Percentiles rank a stretch among this genome's conserved stretches.
phyloP scores from a whole-genome alignment of 495 filamentous ascomycete genomes.

The Neurospora africana region DNA sequence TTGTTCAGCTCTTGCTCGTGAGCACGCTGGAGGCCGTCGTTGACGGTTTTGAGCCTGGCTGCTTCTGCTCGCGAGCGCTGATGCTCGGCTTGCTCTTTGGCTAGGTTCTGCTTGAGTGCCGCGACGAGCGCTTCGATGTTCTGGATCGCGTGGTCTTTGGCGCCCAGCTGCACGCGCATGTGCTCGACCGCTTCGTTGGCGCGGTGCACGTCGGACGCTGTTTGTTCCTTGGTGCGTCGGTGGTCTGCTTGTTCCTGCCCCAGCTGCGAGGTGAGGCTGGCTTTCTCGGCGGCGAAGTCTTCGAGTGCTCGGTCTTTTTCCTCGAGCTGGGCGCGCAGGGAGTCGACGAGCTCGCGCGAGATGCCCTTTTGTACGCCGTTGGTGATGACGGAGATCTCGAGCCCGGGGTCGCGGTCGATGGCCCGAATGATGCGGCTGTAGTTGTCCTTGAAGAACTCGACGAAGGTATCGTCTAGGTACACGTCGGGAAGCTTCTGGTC shows the following conservation, averaged over 20 bases:
- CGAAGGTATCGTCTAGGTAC: slow-evolving; percentile 74
- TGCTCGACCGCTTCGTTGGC: slow-evolving; percentile 59
- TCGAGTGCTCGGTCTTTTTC: slow-evolving; percentile 59
- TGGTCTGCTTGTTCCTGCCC: slow-evolving; percentile 70
- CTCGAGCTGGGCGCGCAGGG: slow-evolving; percentile 64
- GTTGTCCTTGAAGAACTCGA: slow-evolving; percentile 93
- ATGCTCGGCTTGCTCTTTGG: slow-evolving; percentile 59
- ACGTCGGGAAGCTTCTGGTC: slow-evolving; percentile 65
- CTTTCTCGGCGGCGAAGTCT: slow-evolving; percentile 53
- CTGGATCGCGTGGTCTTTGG: slow-evolving; percentile 51
- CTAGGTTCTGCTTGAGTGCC: slow-evolving; percentile 50
- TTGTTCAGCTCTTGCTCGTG: slow-evolving; percentile 43
- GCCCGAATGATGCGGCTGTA: slow-evolving; percentile 77
- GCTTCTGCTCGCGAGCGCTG: slow-evolving; percentile 62
- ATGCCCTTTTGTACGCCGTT: slow-evolving; percentile 77
- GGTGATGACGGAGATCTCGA: slow-evolving; percentile 68
- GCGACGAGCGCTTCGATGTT: slow-evolving; percentile 54
- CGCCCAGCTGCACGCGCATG: slow-evolving; percentile 58
- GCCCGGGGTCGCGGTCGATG: slow-evolving; percentile 81
- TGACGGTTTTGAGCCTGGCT: slow-evolving; percentile 50
- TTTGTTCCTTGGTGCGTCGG: slow-evolving; percentile 58
- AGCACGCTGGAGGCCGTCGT: slow-evolving; percentile 58
- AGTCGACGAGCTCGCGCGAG: slow-evolving; percentile 74
- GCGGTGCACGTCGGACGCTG: slow-evolving; percentile 47
- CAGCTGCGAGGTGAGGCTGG: slow-evolving; percentile 58